phyloP scores from a whole-genome alignment of 306 rosid species.

The Malus asiatica region DNA sequence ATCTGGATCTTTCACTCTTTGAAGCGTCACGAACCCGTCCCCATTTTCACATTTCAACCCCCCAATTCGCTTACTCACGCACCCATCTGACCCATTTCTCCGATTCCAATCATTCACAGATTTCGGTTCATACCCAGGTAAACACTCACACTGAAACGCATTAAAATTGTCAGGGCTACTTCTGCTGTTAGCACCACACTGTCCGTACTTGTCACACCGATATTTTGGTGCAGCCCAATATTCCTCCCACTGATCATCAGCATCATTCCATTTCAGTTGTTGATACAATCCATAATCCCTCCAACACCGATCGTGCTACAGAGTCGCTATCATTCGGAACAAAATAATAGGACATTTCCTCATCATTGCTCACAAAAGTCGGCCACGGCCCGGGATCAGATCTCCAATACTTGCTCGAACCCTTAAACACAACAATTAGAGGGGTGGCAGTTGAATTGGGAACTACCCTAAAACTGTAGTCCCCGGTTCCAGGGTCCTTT shows the following conservation, averaged over 20 bases:
- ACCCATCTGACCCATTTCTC: slow-evolving; percentile 39
- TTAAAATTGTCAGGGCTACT: slow-evolving; percentile 30
- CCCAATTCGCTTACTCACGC: slow-evolving; percentile 27
- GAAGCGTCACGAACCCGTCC: slow-evolving; percentile 42
- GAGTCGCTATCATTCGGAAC: background rate
- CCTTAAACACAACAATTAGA: background rate
- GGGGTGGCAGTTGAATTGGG: background rate
- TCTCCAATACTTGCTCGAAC: background rate
- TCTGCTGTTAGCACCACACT: slow-evolving; percentile 35
- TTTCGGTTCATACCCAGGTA: slow-evolving; percentile 49
- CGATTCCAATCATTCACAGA: slow-evolving; percentile 22
- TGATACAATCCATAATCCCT: background rate
- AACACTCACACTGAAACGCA: slow-evolving; percentile 32
- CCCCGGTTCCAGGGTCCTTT: background rate
- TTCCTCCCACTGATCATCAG: background rate
- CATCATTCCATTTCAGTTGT: background rate
- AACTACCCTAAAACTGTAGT: background rate
- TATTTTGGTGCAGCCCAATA: slow-evolving; percentile 22
- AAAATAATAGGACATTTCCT: too few relatives aligned
- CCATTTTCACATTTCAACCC: slow-evolving; percentile 28
- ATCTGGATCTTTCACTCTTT: slow-evolving; percentile 38
- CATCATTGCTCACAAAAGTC: too few relatives aligned
- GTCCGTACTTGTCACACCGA: slow-evolving; percentile 38
- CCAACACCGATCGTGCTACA: background rate
- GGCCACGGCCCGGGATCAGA: background rate